Conservation (phyloP, 768 basidiomycete genomes). For the Clitopilus hobsonii region DNA sequence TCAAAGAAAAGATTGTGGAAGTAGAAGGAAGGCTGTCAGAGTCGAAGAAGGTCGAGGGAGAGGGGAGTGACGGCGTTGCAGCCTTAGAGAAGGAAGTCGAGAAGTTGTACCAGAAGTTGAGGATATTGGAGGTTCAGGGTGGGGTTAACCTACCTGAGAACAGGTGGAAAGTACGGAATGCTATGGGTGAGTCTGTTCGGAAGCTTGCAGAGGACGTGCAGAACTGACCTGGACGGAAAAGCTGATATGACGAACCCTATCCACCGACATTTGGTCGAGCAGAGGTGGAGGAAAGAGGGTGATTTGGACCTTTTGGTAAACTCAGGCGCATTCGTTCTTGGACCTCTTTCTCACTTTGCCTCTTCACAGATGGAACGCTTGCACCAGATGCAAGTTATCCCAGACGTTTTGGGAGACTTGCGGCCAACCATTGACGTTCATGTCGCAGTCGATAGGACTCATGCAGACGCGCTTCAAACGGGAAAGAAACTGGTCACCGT, state of each 20-base stretch:
- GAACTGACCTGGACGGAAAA: too few species aligned
- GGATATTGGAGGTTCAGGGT: constrained; percentile 72
- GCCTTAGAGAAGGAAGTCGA: constrained; percentile 34
- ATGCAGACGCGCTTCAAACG: constrained; percentile 23
- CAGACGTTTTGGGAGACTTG: constrained; percentile 74
- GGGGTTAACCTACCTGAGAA: constrained; percentile 81
- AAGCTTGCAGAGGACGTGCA: too few species aligned
- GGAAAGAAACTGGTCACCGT: constrained; percentile 39
- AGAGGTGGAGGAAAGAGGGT: constrained; percentile 83
- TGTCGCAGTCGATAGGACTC: constrained; percentile 39
- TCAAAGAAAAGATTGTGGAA: constrained; percentile 25
- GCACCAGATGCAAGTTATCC: constrained; percentile 86
- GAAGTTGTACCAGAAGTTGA: constrained; percentile 40
- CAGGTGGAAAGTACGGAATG: constrained; percentile 73
- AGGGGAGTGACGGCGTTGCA: constrained; percentile 21
- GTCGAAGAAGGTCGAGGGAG: constrained; percentile 16
- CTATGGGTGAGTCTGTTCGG: constrained; percentile 58
- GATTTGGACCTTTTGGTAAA: constrained; percentile 75
- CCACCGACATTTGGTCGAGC: constrained; percentile 78
- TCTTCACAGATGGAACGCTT: constrained; percentile 83
- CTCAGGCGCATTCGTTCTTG: background rate
- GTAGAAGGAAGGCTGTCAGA: constrained; percentile 19
- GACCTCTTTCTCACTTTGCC: background rate
- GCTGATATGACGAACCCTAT: constrained; percentile 66
- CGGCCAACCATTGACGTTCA: constrained; percentile 74